A percentile compares a stretch with the other conserved stretches of the same genome.
phyloP scores from a whole-genome alignment of 441 rosid genomes.

The Pelargonium fulgidum region DNA sequence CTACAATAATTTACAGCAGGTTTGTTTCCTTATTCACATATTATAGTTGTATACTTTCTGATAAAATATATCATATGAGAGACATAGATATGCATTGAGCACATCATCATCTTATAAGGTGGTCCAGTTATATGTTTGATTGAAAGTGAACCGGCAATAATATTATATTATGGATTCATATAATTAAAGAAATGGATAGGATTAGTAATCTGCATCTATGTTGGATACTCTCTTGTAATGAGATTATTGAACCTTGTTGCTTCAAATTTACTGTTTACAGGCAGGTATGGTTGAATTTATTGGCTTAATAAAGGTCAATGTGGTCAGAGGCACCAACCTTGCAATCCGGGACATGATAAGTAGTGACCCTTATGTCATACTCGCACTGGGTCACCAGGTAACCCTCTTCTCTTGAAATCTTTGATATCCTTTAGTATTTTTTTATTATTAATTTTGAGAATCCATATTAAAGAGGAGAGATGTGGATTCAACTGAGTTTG shows the following conservation, averaged over 20 bases:
- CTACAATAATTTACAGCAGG: too few relatives aligned
- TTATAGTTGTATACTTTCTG: too few relatives aligned
- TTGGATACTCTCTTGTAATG: conserved; percentile 1
- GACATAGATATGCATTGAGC: too few relatives aligned
- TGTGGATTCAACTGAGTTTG: not conserved
- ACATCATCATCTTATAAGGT: too few relatives aligned
- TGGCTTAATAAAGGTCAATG: conserved; percentile 87
- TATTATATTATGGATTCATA: not conserved
- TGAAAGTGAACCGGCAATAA: too few relatives aligned
- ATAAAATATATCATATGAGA: too few relatives aligned
- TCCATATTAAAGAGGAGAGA: not conserved
- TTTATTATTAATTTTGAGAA: not conserved
- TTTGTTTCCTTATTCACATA: too few relatives aligned
- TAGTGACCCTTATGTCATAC: conserved; percentile 89
- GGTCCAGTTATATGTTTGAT: too few relatives aligned
- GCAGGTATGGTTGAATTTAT: conserved; percentile 96
- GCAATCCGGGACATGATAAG: conserved; percentile 80
- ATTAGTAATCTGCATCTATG: not conserved
- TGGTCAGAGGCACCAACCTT: conserved; percentile 88
- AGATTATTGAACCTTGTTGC: conserved; percentile 19
- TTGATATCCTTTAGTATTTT: not conserved
- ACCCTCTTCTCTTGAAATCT: conserved; percentile 29
- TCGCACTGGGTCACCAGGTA: conserved; percentile 81
- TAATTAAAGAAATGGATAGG: not conserved
- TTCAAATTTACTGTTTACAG: conserved; percentile 40